Conservation (phyloP, 2,329 filamentous ascomycete genomes). For the Aspergillus sojae region DNA sequence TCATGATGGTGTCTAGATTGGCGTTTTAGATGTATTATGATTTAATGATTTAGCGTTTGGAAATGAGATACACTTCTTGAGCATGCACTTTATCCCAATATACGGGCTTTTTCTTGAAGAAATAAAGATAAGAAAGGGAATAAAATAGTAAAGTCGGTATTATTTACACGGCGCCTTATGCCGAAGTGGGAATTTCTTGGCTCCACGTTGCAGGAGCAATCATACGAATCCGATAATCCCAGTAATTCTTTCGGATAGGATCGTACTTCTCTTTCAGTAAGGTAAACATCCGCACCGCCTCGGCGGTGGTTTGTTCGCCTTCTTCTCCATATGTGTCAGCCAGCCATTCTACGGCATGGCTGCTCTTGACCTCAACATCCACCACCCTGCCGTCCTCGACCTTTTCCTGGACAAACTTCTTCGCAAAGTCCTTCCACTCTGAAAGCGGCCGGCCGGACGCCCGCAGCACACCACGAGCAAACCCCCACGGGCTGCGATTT, state of each 20-base stretch:
- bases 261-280: conserved; percentile 85
- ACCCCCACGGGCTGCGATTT: conserved; percentile 95
- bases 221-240: conserved; percentile 71
- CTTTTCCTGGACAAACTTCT: conserved; percentile 55
- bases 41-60: not conserved
- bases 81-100: not conserved
- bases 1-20: conserved; percentile 3
- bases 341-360: conserved; percentile 59
- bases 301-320: conserved; percentile 43
- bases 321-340: conserved; percentile 49
- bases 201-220: conserved; percentile 32
- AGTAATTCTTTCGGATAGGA: conserved; percentile 87
- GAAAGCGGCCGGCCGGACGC: conserved; percentile 60
- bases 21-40: not conserved
- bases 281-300: conserved; percentile 70
- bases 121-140: too few species aligned
- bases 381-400: conserved; percentile 38
- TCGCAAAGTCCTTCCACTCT: conserved; percentile 57
- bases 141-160: not conserved
- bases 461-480: conserved; percentile 73
- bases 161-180: conserved; percentile 16
- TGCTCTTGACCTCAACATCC: conserved; percentile 56
- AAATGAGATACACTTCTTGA: not conserved
- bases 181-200: conserved; percentile 18
- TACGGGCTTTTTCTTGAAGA: too few species aligned